phyloP scores from a whole-genome alignment of 2,329 filamentous ascomycete species.

The Clathrospora elynae region DNA sequence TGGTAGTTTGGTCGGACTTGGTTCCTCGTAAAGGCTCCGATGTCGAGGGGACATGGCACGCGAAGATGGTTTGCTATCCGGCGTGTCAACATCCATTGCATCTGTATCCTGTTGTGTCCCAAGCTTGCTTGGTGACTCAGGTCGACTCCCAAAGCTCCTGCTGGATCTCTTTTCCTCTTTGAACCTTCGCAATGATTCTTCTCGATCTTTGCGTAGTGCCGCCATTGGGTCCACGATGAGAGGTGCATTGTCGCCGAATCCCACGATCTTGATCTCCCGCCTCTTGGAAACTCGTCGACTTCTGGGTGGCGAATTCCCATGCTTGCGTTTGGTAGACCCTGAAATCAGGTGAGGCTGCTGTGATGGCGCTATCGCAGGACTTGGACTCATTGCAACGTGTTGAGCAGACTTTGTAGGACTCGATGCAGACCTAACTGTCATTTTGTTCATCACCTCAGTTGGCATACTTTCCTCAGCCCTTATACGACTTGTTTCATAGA shows the following conservation, averaged over 20 bases:
- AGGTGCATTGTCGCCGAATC: conserved; percentile 17
- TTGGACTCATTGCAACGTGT: background rate
- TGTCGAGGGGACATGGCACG: conserved; percentile 27
- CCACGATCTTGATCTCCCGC: conserved; percentile 30
- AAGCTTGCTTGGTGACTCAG: conserved; percentile 2
- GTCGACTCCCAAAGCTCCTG: conserved; percentile 15
- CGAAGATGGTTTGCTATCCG: background rate
- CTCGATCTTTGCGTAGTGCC: conserved; percentile 15
- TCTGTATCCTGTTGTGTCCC: conserved; percentile 4
- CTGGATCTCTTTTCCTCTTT: conserved; percentile 22
- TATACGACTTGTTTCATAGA: too few species aligned
- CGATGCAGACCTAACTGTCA: too few species aligned
- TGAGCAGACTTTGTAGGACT: background rate
- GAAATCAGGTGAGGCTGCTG: background rate
- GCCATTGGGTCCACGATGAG: conserved; percentile 4
- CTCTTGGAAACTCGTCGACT: conserved; percentile 28
- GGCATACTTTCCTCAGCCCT: too few species aligned
- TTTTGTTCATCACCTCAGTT: too few species aligned
- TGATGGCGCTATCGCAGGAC: background rate
- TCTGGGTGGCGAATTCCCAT: conserved; percentile 24
- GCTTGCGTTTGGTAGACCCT: conserved; percentile 31
- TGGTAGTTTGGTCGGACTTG: conserved; percentile 8
- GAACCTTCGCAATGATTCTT: conserved; percentile 20
- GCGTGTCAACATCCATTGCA: conserved; percentile 9
- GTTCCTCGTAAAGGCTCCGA: conserved; percentile 24